Conservation (phyloP, 2,329 filamentous ascomycete species). For the Arachnopeziza araneosa region DNA sequence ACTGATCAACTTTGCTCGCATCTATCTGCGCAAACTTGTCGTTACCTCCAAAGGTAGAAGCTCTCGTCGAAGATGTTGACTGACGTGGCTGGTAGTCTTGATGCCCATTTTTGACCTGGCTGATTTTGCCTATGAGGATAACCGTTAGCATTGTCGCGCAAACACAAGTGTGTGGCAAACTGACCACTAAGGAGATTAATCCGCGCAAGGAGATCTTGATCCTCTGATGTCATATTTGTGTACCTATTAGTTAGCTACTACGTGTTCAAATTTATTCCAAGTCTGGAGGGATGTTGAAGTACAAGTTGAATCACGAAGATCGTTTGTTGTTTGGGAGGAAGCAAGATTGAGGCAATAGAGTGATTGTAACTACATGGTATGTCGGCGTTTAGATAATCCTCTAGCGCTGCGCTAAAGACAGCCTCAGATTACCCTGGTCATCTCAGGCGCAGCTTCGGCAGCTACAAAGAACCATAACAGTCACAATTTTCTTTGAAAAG, state of each 20-base stretch:
- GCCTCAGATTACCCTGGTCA: not conserved
- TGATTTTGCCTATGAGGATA: conserved; percentile 61
- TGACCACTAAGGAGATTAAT: conserved; percentile 53
- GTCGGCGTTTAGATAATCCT: not conserved
- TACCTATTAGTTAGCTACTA: conserved; percentile 18
- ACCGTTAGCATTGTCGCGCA: conserved; percentile 27
- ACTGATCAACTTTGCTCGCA: conserved; percentile 14
- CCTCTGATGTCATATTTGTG: conserved; percentile 42
- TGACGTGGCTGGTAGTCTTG: conserved; percentile 27
- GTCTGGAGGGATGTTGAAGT: not conserved
- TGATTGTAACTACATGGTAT: not conserved
- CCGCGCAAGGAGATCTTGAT: conserved; percentile 48
- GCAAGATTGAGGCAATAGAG: not conserved
- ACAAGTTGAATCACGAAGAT: not conserved
- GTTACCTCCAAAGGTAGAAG: conserved; percentile 19
- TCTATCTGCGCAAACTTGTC: not conserved
- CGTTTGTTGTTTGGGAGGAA: not conserved
- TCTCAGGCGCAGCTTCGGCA: not conserved
- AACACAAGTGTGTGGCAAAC: conserved; percentile 40
- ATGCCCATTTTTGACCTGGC: conserved; percentile 67
- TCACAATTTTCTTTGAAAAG: not conserved
- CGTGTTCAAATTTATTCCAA: not conserved
- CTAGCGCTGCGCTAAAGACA: not conserved
- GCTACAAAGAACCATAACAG: conserved; percentile 5
- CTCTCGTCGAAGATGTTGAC: conserved; percentile 6